These are phyloP conservation scores for Globisporangium carolinianum DNA, from an alignment of 352 stramenopile genomes.

Conservation along the genomic window DNA sequence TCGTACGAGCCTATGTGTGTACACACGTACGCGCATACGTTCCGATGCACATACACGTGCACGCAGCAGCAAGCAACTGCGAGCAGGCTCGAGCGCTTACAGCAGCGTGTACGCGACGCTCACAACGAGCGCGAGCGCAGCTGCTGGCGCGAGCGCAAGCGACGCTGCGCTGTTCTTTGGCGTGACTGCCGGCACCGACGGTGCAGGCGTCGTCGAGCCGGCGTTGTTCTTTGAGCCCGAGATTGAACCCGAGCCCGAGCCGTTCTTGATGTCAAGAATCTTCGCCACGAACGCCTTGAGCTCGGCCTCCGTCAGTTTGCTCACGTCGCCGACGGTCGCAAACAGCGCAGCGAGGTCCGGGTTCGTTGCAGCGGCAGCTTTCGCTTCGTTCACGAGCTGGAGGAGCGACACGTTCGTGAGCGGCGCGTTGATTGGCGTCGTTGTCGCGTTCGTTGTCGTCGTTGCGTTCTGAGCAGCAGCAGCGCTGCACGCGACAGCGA, in stretches of 20 bases:
- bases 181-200: neutral
- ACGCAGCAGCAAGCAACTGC: neutral
- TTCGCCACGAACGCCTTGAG: slow-evolving; percentile 5
- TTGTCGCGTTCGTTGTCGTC: neutral
- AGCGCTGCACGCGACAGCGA: slow-evolving; percentile 4
- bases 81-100: slow-evolving; percentile 1
- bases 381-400: slow-evolving; percentile 9
- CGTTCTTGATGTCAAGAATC: slow-evolving; percentile 3
- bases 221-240: neutral
- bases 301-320: slow-evolving; percentile 6
- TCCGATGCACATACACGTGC: neutral
- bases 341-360: slow-evolving; percentile 11
- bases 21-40: neutral
- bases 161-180: neutral
- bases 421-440: neutral
- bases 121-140: neutral
- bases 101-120: slow-evolving; percentile 8
- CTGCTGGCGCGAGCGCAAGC: slow-evolving; percentile 7
- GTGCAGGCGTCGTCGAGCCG: neutral
- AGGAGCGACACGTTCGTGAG: slow-evolving; percentile 6
- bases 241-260: slow-evolving; percentile 2
- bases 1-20: too few species aligned
- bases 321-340: slow-evolving; percentile 6
- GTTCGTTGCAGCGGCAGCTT: slow-evolving; percentile 6
- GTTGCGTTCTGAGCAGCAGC: neutral